Percentiles rank a stretch among this genome's conserved stretches.
These are phyloP conservation scores for Neurospora sublineolata DNA, from an alignment of 495 filamentous ascomycete genomes.

Conservation along the genomic window DNA sequence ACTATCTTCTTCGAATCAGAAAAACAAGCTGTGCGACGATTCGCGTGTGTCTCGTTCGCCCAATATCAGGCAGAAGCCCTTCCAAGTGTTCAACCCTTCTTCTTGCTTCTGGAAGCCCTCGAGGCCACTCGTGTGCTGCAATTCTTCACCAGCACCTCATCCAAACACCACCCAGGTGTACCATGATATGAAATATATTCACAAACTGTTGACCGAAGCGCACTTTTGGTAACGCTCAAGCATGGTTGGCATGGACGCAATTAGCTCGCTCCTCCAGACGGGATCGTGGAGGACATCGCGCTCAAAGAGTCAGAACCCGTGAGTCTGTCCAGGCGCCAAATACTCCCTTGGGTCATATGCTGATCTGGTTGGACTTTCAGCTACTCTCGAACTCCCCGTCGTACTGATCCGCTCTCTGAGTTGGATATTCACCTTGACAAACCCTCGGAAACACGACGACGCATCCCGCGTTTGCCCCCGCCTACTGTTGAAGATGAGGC, in stretches of 20 bases:
- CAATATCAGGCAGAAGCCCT: not conserved
- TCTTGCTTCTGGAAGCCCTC: not conserved
- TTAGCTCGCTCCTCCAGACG: constrained; percentile 26
- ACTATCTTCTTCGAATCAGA: not conserved
- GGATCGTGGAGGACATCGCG: constrained; percentile 34
- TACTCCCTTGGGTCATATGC: not conserved
- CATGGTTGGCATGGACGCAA: constrained; percentile 27
- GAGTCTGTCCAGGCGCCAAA: constrained; percentile 8
- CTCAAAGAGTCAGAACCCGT: constrained; percentile 30
- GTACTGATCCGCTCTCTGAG: constrained; percentile 4
- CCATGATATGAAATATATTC: not conserved
- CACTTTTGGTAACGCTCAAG: constrained; percentile 4
- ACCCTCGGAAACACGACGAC: not conserved
- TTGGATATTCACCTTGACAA: constrained; percentile 9
- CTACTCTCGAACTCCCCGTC: not conserved
- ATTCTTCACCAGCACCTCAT: not conserved
- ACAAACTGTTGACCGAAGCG: not conserved
- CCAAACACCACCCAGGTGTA: not conserved
- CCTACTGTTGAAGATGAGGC: constrained; percentile 37
- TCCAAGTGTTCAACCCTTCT: not conserved
- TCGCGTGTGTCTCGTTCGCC: not conserved
- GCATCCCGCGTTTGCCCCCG: constrained; percentile 21
- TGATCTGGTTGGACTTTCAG: not conserved
- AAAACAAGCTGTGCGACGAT: not conserved
- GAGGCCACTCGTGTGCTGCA: not conserved